Percentiles rank a stretch among this genome's conserved stretches.
Evolutionary conservation across 2,329 filamentous ascomycete species (phyloP).

Genomic region (Zalaria sp.): DNA sequence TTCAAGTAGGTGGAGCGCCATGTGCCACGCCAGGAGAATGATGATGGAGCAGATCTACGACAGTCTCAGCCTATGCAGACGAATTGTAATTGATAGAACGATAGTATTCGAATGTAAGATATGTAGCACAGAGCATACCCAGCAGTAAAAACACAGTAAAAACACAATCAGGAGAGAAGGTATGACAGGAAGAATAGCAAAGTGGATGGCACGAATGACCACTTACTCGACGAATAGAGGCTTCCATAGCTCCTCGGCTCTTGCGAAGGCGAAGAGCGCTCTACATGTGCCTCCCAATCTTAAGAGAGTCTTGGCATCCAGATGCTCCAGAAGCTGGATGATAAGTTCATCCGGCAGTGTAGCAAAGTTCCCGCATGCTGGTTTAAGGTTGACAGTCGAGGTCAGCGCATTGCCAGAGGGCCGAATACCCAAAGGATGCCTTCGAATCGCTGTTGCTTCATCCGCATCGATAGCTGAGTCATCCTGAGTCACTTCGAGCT

Average conservation of each 20-base stretch:
- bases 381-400: slow-evolving; percentile 50
- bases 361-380: slow-evolving; percentile 50
- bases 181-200: no score
- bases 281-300: slow-evolving; percentile 65
- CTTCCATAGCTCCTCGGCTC: slow-evolving; percentile 83
- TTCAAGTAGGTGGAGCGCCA: slow-evolving; percentile 71
- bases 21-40: slow-evolving; percentile 60
- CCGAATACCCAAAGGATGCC: slow-evolving; percentile 72
- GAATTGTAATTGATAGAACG: no score
- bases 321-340: slow-evolving; percentile 57
- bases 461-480: slow-evolving; percentile 5
- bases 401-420: slow-evolving; percentile 74
- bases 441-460: slow-evolving; percentile 42
- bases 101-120: no score
- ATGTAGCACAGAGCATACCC: no score
- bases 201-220: slow-evolving; percentile 1
- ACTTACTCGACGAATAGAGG: slow-evolving; percentile 72
- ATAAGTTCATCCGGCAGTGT: slow-evolving; percentile 70
- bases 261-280: slow-evolving; percentile 72
- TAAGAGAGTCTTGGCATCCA: slow-evolving; percentile 50
- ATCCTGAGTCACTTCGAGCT: slow-evolving; percentile 8
- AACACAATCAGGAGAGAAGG: no score
- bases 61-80: slow-evolving; percentile 12
- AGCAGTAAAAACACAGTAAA: no score
- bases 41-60: slow-evolving; percentile 27